Evolutionary conservation across 169 alveolate species (phyloP), one percentile per base, ranked within the genome.

Genomic region (Theileria annulata): DNA sequence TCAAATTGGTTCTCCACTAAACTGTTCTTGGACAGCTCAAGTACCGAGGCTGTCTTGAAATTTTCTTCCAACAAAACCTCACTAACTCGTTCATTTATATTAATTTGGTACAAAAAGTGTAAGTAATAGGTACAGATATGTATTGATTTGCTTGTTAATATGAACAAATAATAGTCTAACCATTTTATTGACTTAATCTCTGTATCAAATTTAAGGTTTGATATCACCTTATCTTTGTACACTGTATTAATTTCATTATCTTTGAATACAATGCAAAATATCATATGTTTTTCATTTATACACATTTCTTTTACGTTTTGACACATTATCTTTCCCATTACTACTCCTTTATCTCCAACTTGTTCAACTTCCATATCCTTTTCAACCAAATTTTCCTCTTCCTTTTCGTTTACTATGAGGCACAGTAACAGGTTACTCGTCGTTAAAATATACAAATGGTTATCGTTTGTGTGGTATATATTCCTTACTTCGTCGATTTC

Each of bases 91-190:
- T 42, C 13, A 8, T 42, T 42, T 42, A 42, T 42, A 42, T 42
- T 42, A 42, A 42, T 8, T 42, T 42, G 51, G 13, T 42, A 8
- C 15, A 42, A 42, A 42, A 42, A 10, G 51, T 42, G 51, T 42
- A 42, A 42, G 13, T 42, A 42, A 42, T 42, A 42, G 51, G 51
- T 42, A 17, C 51, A 42, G 51, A 42, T 42, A 17, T 42, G 51
- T 42, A 42, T 42, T 42, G 51, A 42, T 10, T 17, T 42, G 23
- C 49, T n/a, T 21, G 71, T 62, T 28, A 72, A 8, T 30, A 72
- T 35, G 25, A 58, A 19, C 71, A 72, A 30, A 3, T n/a, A 37
- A 15, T 37, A 6, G 71, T 72, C 77, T 13, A 72, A 15, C 79
- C 79, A 72, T 19, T 42, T 42, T 17, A 56, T n/a, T 13, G 51